A percentile compares a stretch with the other conserved stretches of the same genome.
phyloP scores from a whole-genome alignment of 2,329 filamentous ascomycete species.

The Amauroascus niger region DNA sequence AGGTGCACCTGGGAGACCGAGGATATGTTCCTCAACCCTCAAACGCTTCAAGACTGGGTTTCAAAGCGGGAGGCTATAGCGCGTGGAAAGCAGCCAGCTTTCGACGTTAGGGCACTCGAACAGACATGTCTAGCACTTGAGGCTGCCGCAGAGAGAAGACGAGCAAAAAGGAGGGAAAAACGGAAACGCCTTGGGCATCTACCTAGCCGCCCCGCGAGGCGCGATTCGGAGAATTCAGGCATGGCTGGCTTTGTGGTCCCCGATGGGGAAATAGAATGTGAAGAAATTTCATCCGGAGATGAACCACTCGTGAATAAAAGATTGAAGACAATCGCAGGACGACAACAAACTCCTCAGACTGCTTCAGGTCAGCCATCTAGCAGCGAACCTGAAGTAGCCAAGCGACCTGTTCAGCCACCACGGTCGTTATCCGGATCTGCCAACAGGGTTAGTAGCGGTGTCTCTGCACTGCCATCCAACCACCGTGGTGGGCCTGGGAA shows the following conservation, averaged over 20 bases:
- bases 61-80: slow-evolving; percentile 27
- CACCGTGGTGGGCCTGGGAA: neutral
- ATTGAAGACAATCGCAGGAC: neutral
- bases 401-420: neutral
- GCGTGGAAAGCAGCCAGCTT: slow-evolving; percentile 23
- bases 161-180: slow-evolving; percentile 24
- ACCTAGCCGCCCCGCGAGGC: neutral
- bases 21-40: slow-evolving; percentile 31
- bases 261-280: neutral
- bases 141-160: slow-evolving; percentile 21
- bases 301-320: slow-evolving; percentile 1
- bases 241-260: neutral
- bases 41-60: slow-evolving; percentile 36
- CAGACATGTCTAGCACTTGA: slow-evolving; percentile 20
- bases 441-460: neutral
- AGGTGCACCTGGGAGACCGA: slow-evolving; percentile 48
- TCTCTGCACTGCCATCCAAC: neutral
- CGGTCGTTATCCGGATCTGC: neutral
- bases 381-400: neutral
- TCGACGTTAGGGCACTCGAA: slow-evolving; percentile 29
- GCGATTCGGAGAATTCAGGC: neutral
- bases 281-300: neutral
- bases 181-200: slow-evolving; percentile 21
- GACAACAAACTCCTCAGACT: neutral
- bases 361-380: neutral